Evolutionary conservation across 1,284 basidiomycete genomes (phyloP), one percentile per base, ranked within the genome.

Genomic region (Cryptococcus sp.): DNA sequence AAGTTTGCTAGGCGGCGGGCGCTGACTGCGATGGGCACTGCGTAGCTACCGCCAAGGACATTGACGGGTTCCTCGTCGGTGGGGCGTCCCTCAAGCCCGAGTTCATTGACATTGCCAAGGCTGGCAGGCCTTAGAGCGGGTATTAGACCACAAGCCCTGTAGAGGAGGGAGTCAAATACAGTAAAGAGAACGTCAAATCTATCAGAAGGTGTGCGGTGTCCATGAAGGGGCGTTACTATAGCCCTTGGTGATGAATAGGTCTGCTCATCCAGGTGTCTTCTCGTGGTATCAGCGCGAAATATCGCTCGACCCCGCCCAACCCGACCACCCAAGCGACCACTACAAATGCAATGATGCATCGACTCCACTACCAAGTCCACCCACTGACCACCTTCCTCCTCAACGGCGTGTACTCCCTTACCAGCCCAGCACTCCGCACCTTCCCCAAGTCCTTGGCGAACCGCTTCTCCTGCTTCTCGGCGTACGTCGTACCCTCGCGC

Each of bases 11-110:
- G 21, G 20, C 11, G 44, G 21, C 6, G 20, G 4, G 13, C 3
- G 20, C 20, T 45, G 21, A 45, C 20, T 4, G 44, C 11, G 13
- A 45, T n/a, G 13, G 13, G 20, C n/a, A 44, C n/a, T n/a, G n/a
- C 6, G n/a, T 60, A 93, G 90, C 85, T 47, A 76, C 73, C 3
- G 87, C 90, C 72, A 80, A 81, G 11, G 94, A 98, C 77, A 88
- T 98, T 57, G 94, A 98, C 77, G 95, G 95, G n/a, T 98, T 98
- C 87, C 86, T 98, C 63, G 96, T 98, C 39, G 96, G 96, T 42
- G 95, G 95, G 33, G 95, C 96, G 38, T 95, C 91, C 42, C 83
- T 99, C 78, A 98, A 98, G 82, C 94, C 95, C 59, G 94, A 97
- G 78, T 95, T 97, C 68, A 85, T 88, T 57, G 81, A 97, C 62